Conservation (phyloP, 257 asterid species). For the Echites panduratus region DNA sequence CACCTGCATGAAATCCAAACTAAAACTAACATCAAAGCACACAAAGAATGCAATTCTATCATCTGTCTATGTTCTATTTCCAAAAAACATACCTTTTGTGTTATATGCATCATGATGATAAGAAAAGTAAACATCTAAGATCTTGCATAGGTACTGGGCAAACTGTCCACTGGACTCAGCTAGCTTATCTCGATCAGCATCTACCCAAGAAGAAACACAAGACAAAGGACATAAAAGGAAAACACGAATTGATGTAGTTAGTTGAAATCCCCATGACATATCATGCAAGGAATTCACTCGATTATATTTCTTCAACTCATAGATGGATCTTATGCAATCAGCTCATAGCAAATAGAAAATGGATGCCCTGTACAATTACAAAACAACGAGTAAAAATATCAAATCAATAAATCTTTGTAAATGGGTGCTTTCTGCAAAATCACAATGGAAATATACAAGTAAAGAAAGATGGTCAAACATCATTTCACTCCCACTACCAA, state of each 20-base stretch:
- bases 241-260: conserved; percentile 2
- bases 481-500: not conserved
- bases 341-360: not conserved
- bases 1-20: conserved; percentile 48
- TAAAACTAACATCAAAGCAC: conserved; percentile 8
- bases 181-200: conserved; percentile 64
- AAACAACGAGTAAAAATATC: not conserved
- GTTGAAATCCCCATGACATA: not conserved
- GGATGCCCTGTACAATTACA: not conserved
- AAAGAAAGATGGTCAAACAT: not conserved
- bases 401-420: not conserved
- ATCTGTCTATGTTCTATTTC: conserved; percentile 1
- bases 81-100: conserved; percentile 57
- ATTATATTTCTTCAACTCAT: not conserved
- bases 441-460: not conserved
- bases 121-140: conserved; percentile 67
- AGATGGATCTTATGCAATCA: not conserved
- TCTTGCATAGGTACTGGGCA: conserved; percentile 77
- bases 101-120: conserved; percentile 84
- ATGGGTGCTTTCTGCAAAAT: not conserved
- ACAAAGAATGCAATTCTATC: not conserved
- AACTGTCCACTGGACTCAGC: conserved; percentile 59
- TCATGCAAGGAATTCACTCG: not conserved
- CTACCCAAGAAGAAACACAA: conserved; percentile 37
- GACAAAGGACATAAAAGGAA: too few relatives aligned